Base-by-base conservation (phyloP, 225 moss, liverwort and hornwort genomes). In the Bryoerythrophyllum caledonicum region DNA sequence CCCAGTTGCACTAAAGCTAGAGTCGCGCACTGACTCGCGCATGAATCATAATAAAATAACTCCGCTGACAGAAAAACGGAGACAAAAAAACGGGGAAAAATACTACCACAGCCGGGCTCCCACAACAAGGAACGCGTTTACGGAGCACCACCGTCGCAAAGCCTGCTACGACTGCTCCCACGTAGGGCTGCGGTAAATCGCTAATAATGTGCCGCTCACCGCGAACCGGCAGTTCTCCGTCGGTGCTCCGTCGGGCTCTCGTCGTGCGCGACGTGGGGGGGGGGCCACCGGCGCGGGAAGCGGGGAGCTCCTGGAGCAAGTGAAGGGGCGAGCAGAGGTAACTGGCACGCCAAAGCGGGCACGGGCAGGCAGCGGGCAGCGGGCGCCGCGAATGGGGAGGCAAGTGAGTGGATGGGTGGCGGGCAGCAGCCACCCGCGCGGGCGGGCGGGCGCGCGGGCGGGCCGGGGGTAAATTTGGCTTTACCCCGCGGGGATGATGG, bases 1-100 rank as follows among this genome's bases (percentile, higher is more conserved):
- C 38, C 40, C 68, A 58, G 30, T 44, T 19, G 46, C 43, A 44
- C 72, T 44, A 72, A 83, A 76, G 73, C 44, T 63, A 38, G 38
- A 38, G 56, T 62, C 20, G 10, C 10, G 8, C 35, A 16, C 27
- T 35, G 19, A 63, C 62, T 38, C 60, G 60, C n/a, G n/a, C n/a
- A n/a, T n/a, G n/a, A n/a, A n/a, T n/a, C n/a, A n/a, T 1, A 32
- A 83, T 83, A 83, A 83, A 83, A 83, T 83, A 83, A 83, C 82
- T 75, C 71, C 75, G 55, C 67, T 75, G 79, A 44, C 83, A 72
- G 30, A 32, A 32, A 32, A 10, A 28, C 10, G n/a, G 6, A 26
- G 26, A 41, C 6, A 26, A 40, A 43, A 71, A 27, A 7, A 10
- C 6, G 28, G 19, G 5, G 17, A 68, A 68, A 68, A n/a, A 37